phyloP scores from a whole-genome alignment of 2,329 filamentous ascomycete species.

The Penicillium brevicompactum region DNA sequence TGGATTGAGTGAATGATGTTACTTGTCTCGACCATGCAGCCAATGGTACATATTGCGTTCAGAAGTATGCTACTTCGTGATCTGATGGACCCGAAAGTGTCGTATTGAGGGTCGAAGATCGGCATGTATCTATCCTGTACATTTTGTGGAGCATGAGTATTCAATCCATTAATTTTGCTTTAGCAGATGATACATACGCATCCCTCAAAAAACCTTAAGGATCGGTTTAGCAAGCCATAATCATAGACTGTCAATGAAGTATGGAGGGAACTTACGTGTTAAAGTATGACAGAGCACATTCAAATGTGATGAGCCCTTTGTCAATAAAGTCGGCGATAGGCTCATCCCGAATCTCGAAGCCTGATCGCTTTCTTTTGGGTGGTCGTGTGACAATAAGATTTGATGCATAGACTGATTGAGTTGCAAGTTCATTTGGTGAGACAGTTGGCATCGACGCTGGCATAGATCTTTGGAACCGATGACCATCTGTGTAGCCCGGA shows the following conservation, averaged over 20 bases:
- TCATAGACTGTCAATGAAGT: neutral
- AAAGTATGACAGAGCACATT: constrained; percentile 37
- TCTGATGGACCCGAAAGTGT: constrained; percentile 51
- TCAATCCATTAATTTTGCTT: neutral
- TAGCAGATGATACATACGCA: constrained; percentile 28
- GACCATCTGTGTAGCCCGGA: neutral
- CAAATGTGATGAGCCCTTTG: constrained; percentile 36
- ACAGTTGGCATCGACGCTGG: neutral
- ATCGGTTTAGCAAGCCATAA: neutral
- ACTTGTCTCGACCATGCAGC: constrained; percentile 48
- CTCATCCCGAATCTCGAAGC: constrained; percentile 37
- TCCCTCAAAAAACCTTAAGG: constrained; percentile 38
- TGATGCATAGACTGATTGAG: constrained; percentile 5
- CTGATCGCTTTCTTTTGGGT: constrained; percentile 32
- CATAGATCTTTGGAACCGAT: constrained; percentile 7
- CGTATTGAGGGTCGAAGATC: constrained; percentile 49
- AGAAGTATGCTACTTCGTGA: constrained; percentile 54
- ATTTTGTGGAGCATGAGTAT: neutral
- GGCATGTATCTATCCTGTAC: constrained; percentile 52
- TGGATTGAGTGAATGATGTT: neutral
- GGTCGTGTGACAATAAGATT: constrained; percentile 6
- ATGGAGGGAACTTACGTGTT: constrained; percentile 25
- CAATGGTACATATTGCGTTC: constrained; percentile 55
- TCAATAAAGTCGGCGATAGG: constrained; percentile 38
- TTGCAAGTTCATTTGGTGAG: constrained; percentile 10